Percentiles rank a stretch among this genome's conserved stretches.
phyloP scores from a whole-genome alignment of 2,329 filamentous ascomycete genomes.

The Colletotrichum musicola region DNA sequence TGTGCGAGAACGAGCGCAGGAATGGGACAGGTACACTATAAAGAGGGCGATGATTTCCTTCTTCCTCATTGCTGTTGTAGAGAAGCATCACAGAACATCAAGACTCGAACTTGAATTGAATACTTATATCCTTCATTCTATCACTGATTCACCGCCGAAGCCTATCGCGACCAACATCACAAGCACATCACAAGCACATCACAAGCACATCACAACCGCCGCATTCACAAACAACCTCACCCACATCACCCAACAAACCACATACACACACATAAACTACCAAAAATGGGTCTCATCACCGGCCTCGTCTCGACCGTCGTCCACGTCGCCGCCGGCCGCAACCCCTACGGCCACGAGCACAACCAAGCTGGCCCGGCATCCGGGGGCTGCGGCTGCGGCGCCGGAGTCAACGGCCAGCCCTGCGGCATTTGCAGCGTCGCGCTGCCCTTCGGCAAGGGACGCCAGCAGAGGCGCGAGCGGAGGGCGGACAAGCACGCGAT shows the following conservation, averaged over 20 bases:
- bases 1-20: not conserved
- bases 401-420: conserved; percentile 16
- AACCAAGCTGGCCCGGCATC: not conserved
- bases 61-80: not conserved
- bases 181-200: not conserved
- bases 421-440: conserved; percentile 35
- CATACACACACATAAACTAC: not conserved
- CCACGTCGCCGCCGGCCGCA: conserved; percentile 37
- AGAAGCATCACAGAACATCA: not conserved
- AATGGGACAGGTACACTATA: not conserved
- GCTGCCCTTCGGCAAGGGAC: conserved; percentile 29
- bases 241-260: not conserved
- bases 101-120: not conserved
- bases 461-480: conserved; percentile 33
- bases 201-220: not conserved
- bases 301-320: conserved; percentile 35
- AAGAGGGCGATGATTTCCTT: not conserved
- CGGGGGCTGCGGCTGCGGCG: not conserved
- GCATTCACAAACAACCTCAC: not conserved
- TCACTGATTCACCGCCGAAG: not conserved
- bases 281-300: conserved; percentile 37
- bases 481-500: conserved; percentile 17
- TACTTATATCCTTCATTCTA: not conserved
- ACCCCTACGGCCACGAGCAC: conserved; percentile 30
- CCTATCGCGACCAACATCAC: not conserved